phyloP scores from a whole-genome alignment of 2,329 filamentous ascomycete species.

The Xylaria sp. region DNA sequence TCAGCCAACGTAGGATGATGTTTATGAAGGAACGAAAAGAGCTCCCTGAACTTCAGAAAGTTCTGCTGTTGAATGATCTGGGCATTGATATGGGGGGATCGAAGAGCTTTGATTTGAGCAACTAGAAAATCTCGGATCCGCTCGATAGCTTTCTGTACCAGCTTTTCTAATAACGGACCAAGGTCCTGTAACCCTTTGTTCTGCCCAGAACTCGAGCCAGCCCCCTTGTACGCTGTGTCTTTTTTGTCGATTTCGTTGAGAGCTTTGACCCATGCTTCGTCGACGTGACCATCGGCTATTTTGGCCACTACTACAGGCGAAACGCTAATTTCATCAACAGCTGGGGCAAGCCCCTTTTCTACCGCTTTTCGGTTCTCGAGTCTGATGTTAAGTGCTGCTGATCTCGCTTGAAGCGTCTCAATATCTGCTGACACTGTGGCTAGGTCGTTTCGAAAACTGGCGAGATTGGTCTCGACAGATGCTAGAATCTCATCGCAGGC shows the following conservation, averaged over 20 bases:
- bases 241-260: constrained; percentile 79
- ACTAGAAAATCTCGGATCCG: constrained; percentile 94
- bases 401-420: constrained; percentile 87
- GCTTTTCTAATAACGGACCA: constrained; percentile 80
- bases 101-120: constrained; percentile 88
- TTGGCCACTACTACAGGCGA: constrained; percentile 82
- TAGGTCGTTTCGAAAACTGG: constrained; percentile 91
- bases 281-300: constrained; percentile 86
- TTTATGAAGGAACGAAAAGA: constrained; percentile 83
- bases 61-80: constrained; percentile 95
- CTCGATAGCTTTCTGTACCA: constrained; percentile 89
- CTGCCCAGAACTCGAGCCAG: constrained; percentile 62
- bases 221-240: constrained; percentile 72
- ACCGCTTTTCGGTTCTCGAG: constrained; percentile 89
- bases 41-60: constrained; percentile 85
- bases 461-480: constrained; percentile 90
- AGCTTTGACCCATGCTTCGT: constrained; percentile 85
- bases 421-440: constrained; percentile 94
- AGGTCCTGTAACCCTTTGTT: constrained; percentile 83
- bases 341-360: constrained; percentile 83
- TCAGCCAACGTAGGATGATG: constrained; percentile 84
- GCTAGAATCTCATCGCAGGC: constrained; percentile 92
- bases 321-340: constrained; percentile 90
- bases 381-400: constrained; percentile 79
- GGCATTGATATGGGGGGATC: constrained; percentile 95